Evolutionary conservation across 2,329 filamentous ascomycete species (phyloP).

Genomic region (Septoria petroselini): DNA sequence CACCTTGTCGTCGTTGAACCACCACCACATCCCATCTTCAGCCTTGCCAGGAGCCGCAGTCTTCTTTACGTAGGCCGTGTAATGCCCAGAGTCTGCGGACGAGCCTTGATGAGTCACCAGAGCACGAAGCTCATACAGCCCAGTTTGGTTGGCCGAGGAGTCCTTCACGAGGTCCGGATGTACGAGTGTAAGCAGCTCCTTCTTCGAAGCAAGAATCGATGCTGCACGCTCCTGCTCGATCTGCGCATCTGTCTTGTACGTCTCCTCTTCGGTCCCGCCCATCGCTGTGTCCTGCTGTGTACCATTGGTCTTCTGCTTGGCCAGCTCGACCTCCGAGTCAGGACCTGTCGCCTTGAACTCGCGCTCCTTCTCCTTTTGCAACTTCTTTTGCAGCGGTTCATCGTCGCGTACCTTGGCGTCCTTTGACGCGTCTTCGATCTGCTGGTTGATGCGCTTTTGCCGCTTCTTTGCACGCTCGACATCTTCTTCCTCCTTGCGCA

Average conservation of each 20-base stretch:
- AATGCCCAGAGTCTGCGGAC: conserved; percentile 95
- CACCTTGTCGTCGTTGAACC: conserved; percentile 99
- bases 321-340: conserved; percentile 44
- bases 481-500: conserved; percentile 92
- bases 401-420: conserved; percentile 32
- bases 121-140: conserved; percentile 88
- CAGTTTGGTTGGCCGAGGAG: conserved; percentile 84
- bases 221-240: conserved; percentile 80
- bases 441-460: conserved; percentile 68
- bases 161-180: conserved; percentile 71
- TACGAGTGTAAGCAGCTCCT: conserved; percentile 78
- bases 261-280: conserved; percentile 66
- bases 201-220: conserved; percentile 74
- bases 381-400: conserved; percentile 84
- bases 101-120: conserved; percentile 96
- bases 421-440: conserved; percentile 50
- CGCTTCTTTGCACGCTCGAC: conserved; percentile 88
- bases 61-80: conserved; percentile 98
- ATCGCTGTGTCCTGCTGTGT: conserved; percentile 69
- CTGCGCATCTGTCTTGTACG: conserved; percentile 92
- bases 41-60: conserved; percentile 74
- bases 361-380: conserved; percentile 65
- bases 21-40: conserved; percentile 98
- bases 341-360: conserved; percentile 36
- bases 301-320: conserved; percentile 47